These are phyloP conservation scores for Nitzschia sp. DNA, from an alignment of 108 stramenopile species.

Conservation along the genomic window DNA sequence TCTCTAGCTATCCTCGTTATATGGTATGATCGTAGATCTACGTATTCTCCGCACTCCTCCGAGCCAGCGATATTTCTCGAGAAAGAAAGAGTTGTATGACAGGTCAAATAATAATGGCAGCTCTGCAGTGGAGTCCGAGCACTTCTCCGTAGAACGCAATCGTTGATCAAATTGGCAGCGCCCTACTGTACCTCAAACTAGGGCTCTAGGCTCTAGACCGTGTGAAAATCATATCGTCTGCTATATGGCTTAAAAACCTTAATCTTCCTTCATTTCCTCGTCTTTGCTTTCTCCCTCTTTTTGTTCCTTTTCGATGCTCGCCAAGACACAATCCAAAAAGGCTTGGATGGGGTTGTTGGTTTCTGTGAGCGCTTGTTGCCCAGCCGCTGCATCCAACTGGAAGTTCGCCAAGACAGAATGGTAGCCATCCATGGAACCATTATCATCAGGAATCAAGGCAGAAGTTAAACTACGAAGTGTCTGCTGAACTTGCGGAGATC, in stretches of 20 bases:
- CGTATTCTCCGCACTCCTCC: no score
- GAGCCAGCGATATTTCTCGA: no score
- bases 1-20: no score
- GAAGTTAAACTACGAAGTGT: conserved; percentile 65
- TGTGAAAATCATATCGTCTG: not conserved
- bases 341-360: conserved; percentile 73
- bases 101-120: no score
- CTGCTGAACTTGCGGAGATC: conserved; percentile 74
- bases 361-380: conserved; percentile 39
- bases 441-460: conserved; percentile 60
- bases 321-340: conserved; percentile 66
- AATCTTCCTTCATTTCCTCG: conserved; percentile 41
- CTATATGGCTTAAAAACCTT: not conserved
- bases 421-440: conserved; percentile 56
- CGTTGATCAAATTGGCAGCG: no score
- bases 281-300: conserved; percentile 34
- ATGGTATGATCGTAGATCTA: no score
- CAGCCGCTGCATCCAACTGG: conserved; percentile 68
- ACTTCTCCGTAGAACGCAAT: no score
- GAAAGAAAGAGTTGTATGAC: no score
- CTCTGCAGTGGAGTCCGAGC: no score
- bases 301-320: conserved; percentile 55
- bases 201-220: not conserved
- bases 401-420: conserved; percentile 81
- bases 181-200: no score